phyloP scores from a whole-genome alignment of 768 basidiomycete species.

The Tulasnella sp. region DNA sequence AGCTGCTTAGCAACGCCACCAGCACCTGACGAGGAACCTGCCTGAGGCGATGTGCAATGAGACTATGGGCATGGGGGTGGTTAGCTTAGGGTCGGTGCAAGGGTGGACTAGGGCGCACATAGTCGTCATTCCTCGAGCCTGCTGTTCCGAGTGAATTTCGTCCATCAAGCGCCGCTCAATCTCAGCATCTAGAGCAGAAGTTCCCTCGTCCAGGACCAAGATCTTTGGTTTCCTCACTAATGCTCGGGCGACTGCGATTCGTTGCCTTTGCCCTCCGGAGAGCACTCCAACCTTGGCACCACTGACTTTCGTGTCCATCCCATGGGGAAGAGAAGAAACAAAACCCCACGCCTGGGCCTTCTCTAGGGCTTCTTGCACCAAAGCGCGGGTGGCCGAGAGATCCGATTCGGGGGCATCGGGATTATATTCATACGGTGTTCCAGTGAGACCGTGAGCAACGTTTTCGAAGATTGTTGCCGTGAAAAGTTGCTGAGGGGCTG shows the following conservation, averaged over 20 bases:
- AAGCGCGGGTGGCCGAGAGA: conserved; percentile 9
- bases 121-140: conserved; percentile 26
- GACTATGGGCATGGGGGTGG: not conserved
- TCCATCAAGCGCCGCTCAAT: conserved; percentile 26
- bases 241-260: conserved; percentile 30
- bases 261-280: conserved; percentile 35
- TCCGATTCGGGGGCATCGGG: conserved; percentile 25
- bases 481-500: conserved; percentile 30
- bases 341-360: conserved; percentile 37
- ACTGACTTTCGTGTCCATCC: conserved; percentile 32
- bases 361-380: conserved; percentile 31
- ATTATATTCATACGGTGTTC: conserved; percentile 33
- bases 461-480: conserved; percentile 36
- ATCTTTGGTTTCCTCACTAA: conserved; percentile 26
- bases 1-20: not conserved
- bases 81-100: not conserved
- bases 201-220: conserved; percentile 29
- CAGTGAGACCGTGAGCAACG: conserved; percentile 36
- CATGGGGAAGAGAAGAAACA: conserved; percentile 34
- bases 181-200: conserved; percentile 26
- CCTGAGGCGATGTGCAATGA: not conserved
- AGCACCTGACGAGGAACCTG: not conserved
- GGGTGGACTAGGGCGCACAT: conserved; percentile 20
- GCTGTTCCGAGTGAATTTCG: conserved; percentile 26
- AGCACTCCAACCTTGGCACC: conserved; percentile 35